Evolutionary conservation across 257 asterid genomes (phyloP), one percentile per base, ranked within the genome.

Genomic region (Voacanga thouarsii): DNA sequence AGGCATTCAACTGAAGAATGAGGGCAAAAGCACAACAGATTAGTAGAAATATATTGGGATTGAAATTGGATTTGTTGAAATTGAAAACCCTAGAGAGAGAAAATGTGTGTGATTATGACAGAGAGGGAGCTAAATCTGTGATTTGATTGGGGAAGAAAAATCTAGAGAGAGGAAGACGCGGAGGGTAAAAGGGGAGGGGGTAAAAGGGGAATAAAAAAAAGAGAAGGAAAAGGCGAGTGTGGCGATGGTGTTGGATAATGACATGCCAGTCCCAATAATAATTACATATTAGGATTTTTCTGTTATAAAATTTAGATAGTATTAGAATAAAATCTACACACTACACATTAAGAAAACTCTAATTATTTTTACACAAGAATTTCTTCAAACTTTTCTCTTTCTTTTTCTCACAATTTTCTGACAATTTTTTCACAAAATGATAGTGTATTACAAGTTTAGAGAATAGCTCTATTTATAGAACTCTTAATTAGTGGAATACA

Each of bases 61-160:
- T 63, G 78, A 63, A 67, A 80, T 74, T 50, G 76, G 49, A 75
- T 56, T 77, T 33, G 79, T 30, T 61, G 86, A 80, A 77, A 79
- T 59, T n/a, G 77, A 84, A 85, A 84, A 89, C 90, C 93, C 90
- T 73, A 78, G 79, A 72, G 85, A 79, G 75, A 81, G 70, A 70
- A 71, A 71, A 61, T 67, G 75, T 50, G 21, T 71, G 16, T 18
- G 72, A 3, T 18, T 26, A 49, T 45, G 19, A 45, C 44, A 59
- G 71, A 59, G 67, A 44, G 45, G 41, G 66, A 57, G 67, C 59
- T 61, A 63, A 65, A 67, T 80, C 77, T 69, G 74, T 50, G 82
- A 84, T 82, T 81, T 85, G 90, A 79, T 74, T 83, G 87, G 88
- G 78, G 11, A 47, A 43, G 68, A 64, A 75, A 50, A 83, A 63